phyloP scores from a whole-genome alignment of 139 green algal species.

The Ostreobium quekettii region DNA sequence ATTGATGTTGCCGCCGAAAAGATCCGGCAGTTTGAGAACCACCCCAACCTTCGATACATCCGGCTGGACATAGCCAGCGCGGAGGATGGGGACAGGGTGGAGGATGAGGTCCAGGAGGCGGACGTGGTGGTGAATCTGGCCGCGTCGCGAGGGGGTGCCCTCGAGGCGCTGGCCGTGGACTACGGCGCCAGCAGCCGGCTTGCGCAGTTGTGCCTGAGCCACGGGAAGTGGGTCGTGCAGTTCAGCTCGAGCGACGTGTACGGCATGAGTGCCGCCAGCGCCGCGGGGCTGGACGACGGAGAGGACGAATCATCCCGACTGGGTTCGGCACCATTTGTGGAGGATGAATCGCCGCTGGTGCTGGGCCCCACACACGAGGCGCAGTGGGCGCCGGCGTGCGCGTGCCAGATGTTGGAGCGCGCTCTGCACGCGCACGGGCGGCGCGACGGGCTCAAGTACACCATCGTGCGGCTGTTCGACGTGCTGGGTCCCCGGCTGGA shows the following conservation, averaged over 20 bases:
- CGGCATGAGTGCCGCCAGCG: neutral
- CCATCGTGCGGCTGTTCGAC: neutral
- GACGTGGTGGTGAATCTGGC: neutral
- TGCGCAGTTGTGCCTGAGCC: neutral
- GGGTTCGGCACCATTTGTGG: neutral
- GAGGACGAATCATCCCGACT: too few species aligned
- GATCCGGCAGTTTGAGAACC: neutral
- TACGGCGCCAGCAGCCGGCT: neutral
- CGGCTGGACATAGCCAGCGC: neutral
- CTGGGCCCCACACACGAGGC: neutral
- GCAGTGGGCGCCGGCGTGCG: neutral
- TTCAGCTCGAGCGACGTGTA: neutral
- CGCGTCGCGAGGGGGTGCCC: too few species aligned
- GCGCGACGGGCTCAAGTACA: neutral
- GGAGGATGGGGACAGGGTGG: neutral
- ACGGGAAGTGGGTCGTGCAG: neutral
- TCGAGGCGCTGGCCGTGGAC: neutral
- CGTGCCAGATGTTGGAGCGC: neutral
- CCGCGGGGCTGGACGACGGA: neutral
- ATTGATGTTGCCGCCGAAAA: neutral
- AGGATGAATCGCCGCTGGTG: neutral
- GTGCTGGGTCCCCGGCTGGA: neutral
- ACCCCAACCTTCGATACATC: neutral
- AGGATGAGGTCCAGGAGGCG: neutral
- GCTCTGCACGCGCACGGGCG: neutral